phyloP scores from a whole-genome alignment of 2,329 filamentous ascomycete species.

The Dactylellina cionopaga region DNA sequence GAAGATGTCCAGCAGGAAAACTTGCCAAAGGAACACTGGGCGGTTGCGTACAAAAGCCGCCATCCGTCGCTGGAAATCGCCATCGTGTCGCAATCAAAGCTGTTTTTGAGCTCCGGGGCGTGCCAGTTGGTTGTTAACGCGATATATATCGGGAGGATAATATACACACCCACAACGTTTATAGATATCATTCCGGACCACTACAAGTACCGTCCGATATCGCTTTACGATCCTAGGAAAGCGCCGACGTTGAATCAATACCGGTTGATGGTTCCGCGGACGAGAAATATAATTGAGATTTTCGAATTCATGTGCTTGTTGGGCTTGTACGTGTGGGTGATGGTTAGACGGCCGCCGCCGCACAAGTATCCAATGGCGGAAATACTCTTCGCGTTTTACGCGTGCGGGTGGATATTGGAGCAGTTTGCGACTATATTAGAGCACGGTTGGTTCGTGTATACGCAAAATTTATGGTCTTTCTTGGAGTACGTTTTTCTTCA shows the following conservation, averaged over 20 bases:
- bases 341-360: slow-evolving; percentile 72
- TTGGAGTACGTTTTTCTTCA: slow-evolving; percentile 66
- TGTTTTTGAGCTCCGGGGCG: slow-evolving; percentile 78
- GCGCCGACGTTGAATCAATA: slow-evolving; percentile 85
- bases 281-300: slow-evolving; percentile 78
- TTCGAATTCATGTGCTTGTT: slow-evolving; percentile 77
- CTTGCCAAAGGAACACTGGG: slow-evolving; percentile 62
- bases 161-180: slow-evolving; percentile 83
- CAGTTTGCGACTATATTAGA: slow-evolving; percentile 80
- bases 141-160: slow-evolving; percentile 81
- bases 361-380: slow-evolving; percentile 69
- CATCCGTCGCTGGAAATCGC: slow-evolving; percentile 80
- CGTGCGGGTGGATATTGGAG: slow-evolving; percentile 80
- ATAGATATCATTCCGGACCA: slow-evolving; percentile 85
- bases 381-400: slow-evolving; percentile 75
- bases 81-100: slow-evolving; percentile 82
- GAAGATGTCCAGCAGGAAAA: slow-evolving; percentile 71
- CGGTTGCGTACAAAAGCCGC: slow-evolving; percentile 62
- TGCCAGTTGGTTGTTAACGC: slow-evolving; percentile 84
- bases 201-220: slow-evolving; percentile 85
- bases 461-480: slow-evolving; percentile 89
- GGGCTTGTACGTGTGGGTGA: slow-evolving; percentile 75
- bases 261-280: slow-evolving; percentile 81
- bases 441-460: slow-evolving; percentile 82
- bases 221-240: slow-evolving; percentile 79